Evolutionary conservation across 225 moss, liverwort and hornwort species (phyloP), one percentile per base, ranked within the genome.

Genomic region (Polytrichum commune): DNA sequence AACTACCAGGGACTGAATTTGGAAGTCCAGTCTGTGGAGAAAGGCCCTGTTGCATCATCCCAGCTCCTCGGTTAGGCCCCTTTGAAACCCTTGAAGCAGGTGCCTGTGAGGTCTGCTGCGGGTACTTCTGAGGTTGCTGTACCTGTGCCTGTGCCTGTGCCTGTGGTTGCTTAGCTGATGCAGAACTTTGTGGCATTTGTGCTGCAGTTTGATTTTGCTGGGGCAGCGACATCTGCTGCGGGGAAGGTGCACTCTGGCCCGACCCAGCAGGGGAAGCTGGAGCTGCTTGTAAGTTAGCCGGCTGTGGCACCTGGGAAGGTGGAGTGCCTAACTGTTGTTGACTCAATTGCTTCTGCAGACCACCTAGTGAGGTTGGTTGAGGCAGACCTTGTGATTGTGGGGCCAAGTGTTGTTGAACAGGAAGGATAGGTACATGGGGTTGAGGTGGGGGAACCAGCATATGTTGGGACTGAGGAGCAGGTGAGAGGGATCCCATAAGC

Each of bases 401-500:
- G 63, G 81, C 69, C n/a, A 70, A 54, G 18, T 56, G 55, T 6
- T 68, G 83, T 68, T 74, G 80, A 38, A 72, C 64, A 33, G 75
- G 63, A 23, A 81, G 74, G 68, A 26, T 53, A 23, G 71, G 25
- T 58, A 76, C 60, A 8, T 72, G 70, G 2, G 84, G 63, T 30
- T 73, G 76, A 77, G 71, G 77, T 4, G 72, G 68, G 20, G 78
- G 26, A 30, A 27, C 58, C 62, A 78, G 78, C 81, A 78, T 63
- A 60, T 87, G 83, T n/a, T 81, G 83, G 18, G 70, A 29, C 76
- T 66, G 78, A 57, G 80, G 69, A 32, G 23, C 73, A 13, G 78
- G 64, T 70, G 78, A 78, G 20, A 73, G 68, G 38, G 55, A 23
- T 55, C 81, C 78, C 78, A 76, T 54, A 18, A 76, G 68, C 67